Base-by-base conservation (phyloP, 306 rosid species). In the Sphenostylis stenocarpa region DNA sequence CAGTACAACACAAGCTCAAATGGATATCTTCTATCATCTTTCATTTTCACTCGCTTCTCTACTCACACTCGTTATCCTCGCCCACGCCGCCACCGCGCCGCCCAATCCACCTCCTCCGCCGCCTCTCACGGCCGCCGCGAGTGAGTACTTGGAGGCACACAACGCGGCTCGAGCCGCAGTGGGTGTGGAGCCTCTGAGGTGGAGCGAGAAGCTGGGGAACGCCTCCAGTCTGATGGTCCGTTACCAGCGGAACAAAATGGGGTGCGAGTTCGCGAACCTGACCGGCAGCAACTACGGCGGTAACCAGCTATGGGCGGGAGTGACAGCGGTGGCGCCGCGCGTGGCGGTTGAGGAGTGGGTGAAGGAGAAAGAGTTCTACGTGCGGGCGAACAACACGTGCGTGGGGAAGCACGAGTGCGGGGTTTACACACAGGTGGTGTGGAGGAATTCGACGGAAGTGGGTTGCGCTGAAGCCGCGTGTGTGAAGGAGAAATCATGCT, bases 361-460 rank as follows among this genome's bases (percentile, higher is more conserved):
- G 29, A 86, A 77, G 69, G 91, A 91, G 93, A 92, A 89, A 61
- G 68, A 77, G 6, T 90, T 64, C 82, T 94, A 94, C 76, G 80
- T 85, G 38, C 86, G 86, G 79, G 49, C 52, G 4, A 81, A 56
- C 33, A 94, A 94, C 83, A 39, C 91, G 23, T 94, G 98, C 79
- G 81, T 34, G 19, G 23, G 63, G 16, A 79, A 80, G 2, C 96
- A 85, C 61, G 75, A 6, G 53, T 91, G 98, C 16, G 98, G 97
- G 0, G 94, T 90, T 12, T 94, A 90, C 45, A 94, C 97, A 0
- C 97, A 91, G 67, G 91, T 94, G 2, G 98, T 94, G 70, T 94
- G 98, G 97, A 83, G 80, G 82, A 90, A 91, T 16, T 78, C 96
- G 3, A 5, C 26, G 62, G 79, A 85, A 60, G 3, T 94, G 44